These are phyloP conservation scores for Eragrostis curvula DNA, from an alignment of 176 grass and related monocot species.

Conservation along the genomic window DNA sequence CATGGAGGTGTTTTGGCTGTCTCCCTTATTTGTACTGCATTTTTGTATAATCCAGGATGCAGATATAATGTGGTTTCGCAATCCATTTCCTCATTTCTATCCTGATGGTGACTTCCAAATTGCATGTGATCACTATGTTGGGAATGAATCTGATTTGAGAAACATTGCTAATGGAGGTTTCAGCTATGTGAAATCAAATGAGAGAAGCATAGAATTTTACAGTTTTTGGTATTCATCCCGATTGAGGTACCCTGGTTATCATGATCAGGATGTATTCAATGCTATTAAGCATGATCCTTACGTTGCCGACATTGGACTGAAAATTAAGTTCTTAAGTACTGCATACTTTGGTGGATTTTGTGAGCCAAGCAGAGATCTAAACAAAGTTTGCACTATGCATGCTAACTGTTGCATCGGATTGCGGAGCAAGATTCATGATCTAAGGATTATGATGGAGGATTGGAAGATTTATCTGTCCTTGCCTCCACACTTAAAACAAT, in stretches of 20 bases:
- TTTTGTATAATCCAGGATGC: constrained; percentile 54
- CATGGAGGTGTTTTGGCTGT: background rate
- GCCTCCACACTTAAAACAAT: constrained; percentile 63
- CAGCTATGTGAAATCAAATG: constrained; percentile 81
- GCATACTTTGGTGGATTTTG: constrained; percentile 81
- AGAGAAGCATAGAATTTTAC: constrained; percentile 80
- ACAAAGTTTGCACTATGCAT: constrained; percentile 82
- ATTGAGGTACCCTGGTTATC: constrained; percentile 68
- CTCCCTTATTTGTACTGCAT: constrained; percentile 29
- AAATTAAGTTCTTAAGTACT: constrained; percentile 71
- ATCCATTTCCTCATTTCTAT: constrained; percentile 77
- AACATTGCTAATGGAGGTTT: constrained; percentile 79
- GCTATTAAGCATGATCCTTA: constrained; percentile 70
- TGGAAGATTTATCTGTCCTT: constrained; percentile 74
- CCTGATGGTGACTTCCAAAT: constrained; percentile 75
- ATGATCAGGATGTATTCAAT: constrained; percentile 88
- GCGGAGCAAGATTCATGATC: constrained; percentile 68
- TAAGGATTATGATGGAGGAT: constrained; percentile 74
- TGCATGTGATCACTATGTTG: constrained; percentile 69
- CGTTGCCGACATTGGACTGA: constrained; percentile 64
- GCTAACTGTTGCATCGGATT: constrained; percentile 78
- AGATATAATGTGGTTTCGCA: constrained; percentile 82
- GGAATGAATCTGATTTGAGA: constrained; percentile 62
- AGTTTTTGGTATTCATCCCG: constrained; percentile 71
- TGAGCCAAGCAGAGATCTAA: constrained; percentile 76